These are phyloP conservation scores for Phytopythium ostracodes DNA, from an alignment of 352 stramenopile genomes.

Conservation along the genomic window DNA sequence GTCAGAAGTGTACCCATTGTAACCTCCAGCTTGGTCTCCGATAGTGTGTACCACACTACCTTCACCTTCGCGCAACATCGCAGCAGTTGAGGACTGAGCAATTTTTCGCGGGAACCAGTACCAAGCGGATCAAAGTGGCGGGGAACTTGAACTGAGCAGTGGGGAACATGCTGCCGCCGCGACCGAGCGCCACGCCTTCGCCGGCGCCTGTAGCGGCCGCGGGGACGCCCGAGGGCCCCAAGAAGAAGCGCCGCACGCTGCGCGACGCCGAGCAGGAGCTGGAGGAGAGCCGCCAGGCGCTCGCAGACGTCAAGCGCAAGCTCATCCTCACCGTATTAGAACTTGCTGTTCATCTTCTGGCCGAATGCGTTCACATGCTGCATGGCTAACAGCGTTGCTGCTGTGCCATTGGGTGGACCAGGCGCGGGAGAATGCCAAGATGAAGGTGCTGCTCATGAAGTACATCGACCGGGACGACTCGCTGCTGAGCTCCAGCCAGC, in stretches of 20 bases:
- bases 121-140: neutral
- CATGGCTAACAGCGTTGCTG: neutral
- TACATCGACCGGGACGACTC: slow-evolving; percentile 87
- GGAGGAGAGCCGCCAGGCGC: slow-evolving; percentile 31
- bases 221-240: slow-evolving; percentile 20
- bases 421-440: slow-evolving; percentile 82
- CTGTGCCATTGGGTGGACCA: slow-evolving; percentile 11
- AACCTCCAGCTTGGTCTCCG: too few species aligned
- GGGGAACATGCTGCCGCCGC: neutral
- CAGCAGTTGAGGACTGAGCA: neutral
- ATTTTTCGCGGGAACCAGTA: neutral
- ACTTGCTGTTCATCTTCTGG: neutral
- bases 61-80: too few species aligned
- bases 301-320: slow-evolving; percentile 59
- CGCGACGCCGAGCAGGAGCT: slow-evolving; percentile 66
- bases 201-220: neutral
- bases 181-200: neutral
- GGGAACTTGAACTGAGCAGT: neutral
- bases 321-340: slow-evolving; percentile 52
- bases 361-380: neutral
- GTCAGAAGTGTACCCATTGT: too few species aligned
- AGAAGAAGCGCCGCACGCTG: slow-evolving; percentile 69
- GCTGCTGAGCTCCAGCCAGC: slow-evolving; percentile 68
- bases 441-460: slow-evolving; percentile 83
- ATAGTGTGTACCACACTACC: too few species aligned